Conservation (phyloP, 345 rosid species). For the Arabis hirsuta region DNA sequence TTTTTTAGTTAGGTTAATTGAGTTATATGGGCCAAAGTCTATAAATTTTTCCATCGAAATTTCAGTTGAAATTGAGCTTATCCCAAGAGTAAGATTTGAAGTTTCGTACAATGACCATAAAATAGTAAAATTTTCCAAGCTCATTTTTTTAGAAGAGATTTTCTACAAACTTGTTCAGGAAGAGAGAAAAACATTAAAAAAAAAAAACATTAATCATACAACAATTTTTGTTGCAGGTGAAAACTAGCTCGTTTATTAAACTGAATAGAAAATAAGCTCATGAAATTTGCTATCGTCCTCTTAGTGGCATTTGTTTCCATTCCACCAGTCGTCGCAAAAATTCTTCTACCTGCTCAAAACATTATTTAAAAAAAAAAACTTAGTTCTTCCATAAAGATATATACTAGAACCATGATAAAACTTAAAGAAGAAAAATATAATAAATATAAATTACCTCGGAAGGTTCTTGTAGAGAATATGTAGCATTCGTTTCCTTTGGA, state of each 20-base stretch:
- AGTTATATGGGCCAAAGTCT: too few species aligned
- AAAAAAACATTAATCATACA: slow-evolving; percentile 9
- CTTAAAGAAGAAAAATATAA: not conserved
- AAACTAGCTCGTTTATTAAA: slow-evolving; percentile 14
- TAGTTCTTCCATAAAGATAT: not conserved
- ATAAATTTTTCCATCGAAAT: too few species aligned
- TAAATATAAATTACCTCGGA: slow-evolving; percentile 57
- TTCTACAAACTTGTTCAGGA: slow-evolving; percentile 21
- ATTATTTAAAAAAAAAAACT: not conserved
- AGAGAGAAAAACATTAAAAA: not conserved
- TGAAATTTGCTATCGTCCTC: slow-evolving; percentile 22
- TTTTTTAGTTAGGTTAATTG: too few species aligned
- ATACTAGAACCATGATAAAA: not conserved
- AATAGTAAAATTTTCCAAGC: too few species aligned
- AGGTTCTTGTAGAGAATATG: slow-evolving; percentile 86
- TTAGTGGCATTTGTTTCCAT: slow-evolving; percentile 55
- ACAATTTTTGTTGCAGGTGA: slow-evolving; percentile 20
- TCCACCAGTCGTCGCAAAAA: slow-evolving; percentile 69
- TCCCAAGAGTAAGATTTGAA: too few species aligned
- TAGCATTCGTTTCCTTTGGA: slow-evolving; percentile 85
- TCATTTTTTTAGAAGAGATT: not conserved
- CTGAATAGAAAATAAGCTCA: not conserved
- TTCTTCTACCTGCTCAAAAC: slow-evolving; percentile 61
- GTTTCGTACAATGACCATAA: too few species aligned
- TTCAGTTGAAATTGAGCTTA: too few species aligned